These are phyloP conservation scores for Sarocladium oryzae DNA, from an alignment of 2,329 filamentous ascomycete genomes.

Conservation along the genomic window DNA sequence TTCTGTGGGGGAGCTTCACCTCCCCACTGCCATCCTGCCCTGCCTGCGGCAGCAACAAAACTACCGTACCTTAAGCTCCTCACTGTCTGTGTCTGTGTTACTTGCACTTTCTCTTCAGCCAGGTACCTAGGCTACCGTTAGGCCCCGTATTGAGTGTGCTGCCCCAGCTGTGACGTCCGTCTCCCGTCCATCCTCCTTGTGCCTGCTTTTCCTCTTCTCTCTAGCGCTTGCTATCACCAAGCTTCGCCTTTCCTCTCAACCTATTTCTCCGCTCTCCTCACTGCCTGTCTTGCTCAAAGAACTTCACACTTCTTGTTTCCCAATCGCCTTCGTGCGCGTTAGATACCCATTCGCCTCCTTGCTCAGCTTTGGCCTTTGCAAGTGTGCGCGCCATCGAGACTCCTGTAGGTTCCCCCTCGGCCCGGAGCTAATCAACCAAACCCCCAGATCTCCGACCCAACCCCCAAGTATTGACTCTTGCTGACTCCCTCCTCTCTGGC, in stretches of 20 bases:
- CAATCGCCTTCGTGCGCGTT: background rate
- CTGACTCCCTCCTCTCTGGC: background rate
- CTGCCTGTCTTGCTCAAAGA: background rate
- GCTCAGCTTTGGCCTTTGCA: conserved; percentile 1
- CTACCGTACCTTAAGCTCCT: too few species aligned
- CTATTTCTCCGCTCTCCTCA: background rate
- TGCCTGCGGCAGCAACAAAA: background rate
- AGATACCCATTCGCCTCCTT: background rate
- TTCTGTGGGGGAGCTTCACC: background rate
- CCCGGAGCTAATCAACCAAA: background rate
- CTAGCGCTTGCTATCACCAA: background rate
- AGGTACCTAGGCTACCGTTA: too few species aligned
- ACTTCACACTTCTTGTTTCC: background rate
- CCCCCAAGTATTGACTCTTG: background rate
- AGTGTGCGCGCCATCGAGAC: background rate
- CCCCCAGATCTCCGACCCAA: background rate
- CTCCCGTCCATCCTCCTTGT: background rate
- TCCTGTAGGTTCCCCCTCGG: background rate
- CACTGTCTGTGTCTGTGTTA: too few species aligned
- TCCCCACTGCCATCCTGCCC: background rate
- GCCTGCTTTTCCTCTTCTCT: conserved; percentile 1
- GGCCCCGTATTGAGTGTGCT: too few species aligned
- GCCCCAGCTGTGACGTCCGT: conserved; percentile 5
- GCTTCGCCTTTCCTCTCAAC: background rate
- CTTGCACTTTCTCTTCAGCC: too few species aligned